Conservation (phyloP, 1,139 yeast genomes). For the Magnusiomyces sp. region DNA sequence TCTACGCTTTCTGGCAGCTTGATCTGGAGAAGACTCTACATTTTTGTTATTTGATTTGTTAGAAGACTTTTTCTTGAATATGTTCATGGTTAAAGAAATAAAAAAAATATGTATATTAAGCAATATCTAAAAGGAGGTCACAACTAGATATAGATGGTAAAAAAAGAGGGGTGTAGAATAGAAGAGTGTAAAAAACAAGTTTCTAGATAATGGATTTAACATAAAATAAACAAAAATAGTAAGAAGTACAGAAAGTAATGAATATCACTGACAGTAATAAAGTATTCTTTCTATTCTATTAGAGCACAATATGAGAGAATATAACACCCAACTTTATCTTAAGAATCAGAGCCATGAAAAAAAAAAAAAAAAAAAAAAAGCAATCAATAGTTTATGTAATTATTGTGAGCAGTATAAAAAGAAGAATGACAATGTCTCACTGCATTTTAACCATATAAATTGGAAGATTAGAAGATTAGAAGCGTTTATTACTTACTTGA, state of each 20-base stretch:
- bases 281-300: neutral
- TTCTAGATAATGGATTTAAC: neutral
- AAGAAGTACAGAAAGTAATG: neutral
- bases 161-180: neutral
- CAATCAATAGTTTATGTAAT: neutral
- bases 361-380: neutral
- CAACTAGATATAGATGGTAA: neutral
- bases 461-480: too few species aligned
- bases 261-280: neutral
- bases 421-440: neutral
- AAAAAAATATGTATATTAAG: neutral
- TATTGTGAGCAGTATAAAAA: neutral
- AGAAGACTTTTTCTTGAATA: too few species aligned
- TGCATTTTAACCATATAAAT: too few species aligned
- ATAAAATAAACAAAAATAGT: neutral
- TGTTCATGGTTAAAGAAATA: too few species aligned
- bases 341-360: neutral
- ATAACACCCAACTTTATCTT: neutral
- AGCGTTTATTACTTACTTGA: too few species aligned
- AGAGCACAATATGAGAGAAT: neutral
- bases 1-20: too few species aligned
- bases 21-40: too few species aligned
- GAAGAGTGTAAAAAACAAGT: neutral
- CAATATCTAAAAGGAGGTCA: neutral
- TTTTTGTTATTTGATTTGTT: too few species aligned